Evolutionary conservation across 2,329 filamentous ascomycete genomes (phyloP), one percentile per base, ranked within the genome.

Genomic region (Diplodia scrobiculata): DNA sequence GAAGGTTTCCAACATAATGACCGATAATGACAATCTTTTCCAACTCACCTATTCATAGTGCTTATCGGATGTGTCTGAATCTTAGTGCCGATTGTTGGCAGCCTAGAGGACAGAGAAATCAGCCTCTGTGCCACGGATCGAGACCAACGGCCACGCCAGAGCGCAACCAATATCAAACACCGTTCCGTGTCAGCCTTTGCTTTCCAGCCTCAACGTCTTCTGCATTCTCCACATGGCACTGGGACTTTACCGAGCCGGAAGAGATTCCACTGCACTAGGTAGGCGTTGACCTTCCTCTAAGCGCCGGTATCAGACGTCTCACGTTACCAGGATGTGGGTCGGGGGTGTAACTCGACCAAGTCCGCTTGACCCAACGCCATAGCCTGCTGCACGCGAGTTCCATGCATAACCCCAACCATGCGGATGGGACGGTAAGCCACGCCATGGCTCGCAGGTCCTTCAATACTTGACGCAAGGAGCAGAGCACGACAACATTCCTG

Each of bases 321-420:
- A 36, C 27, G 13, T 50, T 25, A 21, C 41, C 45, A 62, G 41
- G 29, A 36, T 32, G 34, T 50, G 38, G 38, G 34, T 7, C 58
- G 58, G 58, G 58, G 58, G 21, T 62, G 58, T 62, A 50, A 62
- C 58, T 50, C 14, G 17, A 32, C 38, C 38, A 60, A 32, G 29
- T 27, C 55, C 55, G 38, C 17, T 34, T 14, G 14, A 10, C 54
- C 54, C 36, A n/a, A 25, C 21, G 38, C 54, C 54, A n/a, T 10
- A 62, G 58, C 4, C 38, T 34, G 45, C 58, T 36, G 41, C 41
- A 62, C 58, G 45, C 58, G 45, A 51, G 58, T 50, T 50, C 45
- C 58, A 62, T 45, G 58, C 11, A 51, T 13, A 41, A 36, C 10
- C 38, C 41, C 27, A 50, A 4, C 9, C 9, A 29, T 25, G 17